Evolutionary conservation across 2,329 filamentous ascomycete genomes (phyloP), one percentile per base, ranked within the genome.

Genomic region (Trichothecium sympodiale): DNA sequence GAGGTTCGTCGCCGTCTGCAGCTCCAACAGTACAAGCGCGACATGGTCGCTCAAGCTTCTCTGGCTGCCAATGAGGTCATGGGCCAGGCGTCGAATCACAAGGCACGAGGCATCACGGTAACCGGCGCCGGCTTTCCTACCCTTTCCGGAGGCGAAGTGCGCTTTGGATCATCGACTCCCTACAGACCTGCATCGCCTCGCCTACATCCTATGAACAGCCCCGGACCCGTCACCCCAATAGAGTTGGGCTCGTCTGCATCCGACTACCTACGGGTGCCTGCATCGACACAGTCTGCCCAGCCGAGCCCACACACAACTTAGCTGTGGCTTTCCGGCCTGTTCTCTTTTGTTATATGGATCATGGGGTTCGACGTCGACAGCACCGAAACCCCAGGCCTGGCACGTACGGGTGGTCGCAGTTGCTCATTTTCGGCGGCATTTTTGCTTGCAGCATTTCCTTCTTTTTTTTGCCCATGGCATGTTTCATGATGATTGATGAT

Each of bases 171-270:
- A n/a, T 41, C 59, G 7, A 46, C 58, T 8, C n/a, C 15, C 3
- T 60, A 61, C 32, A 71, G 66, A 37, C 74, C 74, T 2, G 38
- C 49, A 12, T 69, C 67, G 3, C 70, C 70, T 2, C 54, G 64
- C 18, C 55, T 78, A 5, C 51, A 54, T 29, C 74, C 74, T 1
- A 47, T 74, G 9, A 70, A 71, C 4, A 76, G 72, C 39, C 72
- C 73, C 0, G 73, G 73, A 1, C 72, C 73, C 0, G 72, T 78
- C 12, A 78, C 74, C 2, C 74, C 74, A 2, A 74, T 78, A 62
- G 69, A 74, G 14, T 52, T 79, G 28, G 65, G 62, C 15, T 50
- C 57, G 0, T 29, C 9, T 7, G 17, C 13, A 14, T 48, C 54
- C 12, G 59, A 60, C 20, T 63, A 69, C 27, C 49, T 64, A 14